These are phyloP conservation scores for Eucalyptus regnans DNA, from an alignment of 345 rosid species.

Conservation along the genomic window DNA sequence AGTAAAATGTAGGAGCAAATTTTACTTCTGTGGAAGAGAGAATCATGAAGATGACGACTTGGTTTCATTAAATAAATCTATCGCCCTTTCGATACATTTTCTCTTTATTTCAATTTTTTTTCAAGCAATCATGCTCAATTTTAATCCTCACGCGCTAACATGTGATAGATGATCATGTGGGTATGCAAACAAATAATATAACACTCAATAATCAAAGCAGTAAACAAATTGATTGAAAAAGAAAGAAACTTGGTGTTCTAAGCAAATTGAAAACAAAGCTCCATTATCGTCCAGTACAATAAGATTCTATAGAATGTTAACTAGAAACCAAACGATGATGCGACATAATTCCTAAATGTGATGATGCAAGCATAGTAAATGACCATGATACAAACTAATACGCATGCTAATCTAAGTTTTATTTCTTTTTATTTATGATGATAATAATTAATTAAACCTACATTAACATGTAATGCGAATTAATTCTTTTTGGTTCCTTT, in stretches of 20 bases:
- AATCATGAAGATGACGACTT: background rate
- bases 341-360: too few species aligned
- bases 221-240: too few species aligned
- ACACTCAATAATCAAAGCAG: background rate
- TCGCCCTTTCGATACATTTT: too few species aligned
- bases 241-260: background rate
- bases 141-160: background rate
- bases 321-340: too few species aligned
- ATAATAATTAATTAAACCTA: background rate
- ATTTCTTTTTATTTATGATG: too few species aligned
- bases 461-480: background rate
- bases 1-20: background rate
- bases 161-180: background rate
- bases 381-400: too few species aligned
- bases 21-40: too few species aligned
- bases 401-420: too few species aligned
- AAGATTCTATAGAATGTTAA: too few species aligned
- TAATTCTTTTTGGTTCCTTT: background rate
- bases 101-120: background rate
- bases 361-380: too few species aligned
- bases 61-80: too few species aligned
- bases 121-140: background rate
- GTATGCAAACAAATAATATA: background rate
- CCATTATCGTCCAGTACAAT: too few species aligned
- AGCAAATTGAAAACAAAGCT: background rate